Percentiles rank a stretch among this genome's conserved stretches.
These are phyloP conservation scores for Ajuga reptans DNA, from an alignment of 305 asterid genomes.

Conservation along the genomic window DNA sequence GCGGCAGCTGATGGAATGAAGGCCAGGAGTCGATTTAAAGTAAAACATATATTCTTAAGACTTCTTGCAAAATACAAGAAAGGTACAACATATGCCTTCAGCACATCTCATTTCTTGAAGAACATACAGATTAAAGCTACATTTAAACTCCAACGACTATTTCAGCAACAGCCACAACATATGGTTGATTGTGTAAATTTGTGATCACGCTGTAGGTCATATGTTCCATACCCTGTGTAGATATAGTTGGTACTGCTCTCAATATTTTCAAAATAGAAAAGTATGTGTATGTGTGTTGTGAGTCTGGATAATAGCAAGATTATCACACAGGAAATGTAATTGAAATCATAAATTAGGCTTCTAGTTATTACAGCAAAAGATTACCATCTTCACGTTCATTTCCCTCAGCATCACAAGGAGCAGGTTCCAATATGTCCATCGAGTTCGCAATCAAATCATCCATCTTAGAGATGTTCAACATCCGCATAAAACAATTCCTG, in stretches of 20 bases:
- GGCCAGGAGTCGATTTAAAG: background rate
- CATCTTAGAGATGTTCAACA: conserved; percentile 68
- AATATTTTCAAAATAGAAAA: background rate
- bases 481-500: conserved; percentile 84
- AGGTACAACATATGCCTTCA: background rate
- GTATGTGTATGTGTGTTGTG: background rate
- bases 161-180: background rate
- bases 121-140: background rate
- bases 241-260: background rate
- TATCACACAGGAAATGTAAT: background rate
- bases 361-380: background rate
- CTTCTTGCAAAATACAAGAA: background rate
- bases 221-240: background rate
- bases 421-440: conserved; percentile 88
- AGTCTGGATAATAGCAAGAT: background rate
- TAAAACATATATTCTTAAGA: background rate
- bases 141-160: background rate
- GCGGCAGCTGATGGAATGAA: background rate
- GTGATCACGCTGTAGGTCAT: background rate
- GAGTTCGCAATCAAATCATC: conserved; percentile 82
- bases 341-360: background rate
- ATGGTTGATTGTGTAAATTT: background rate
- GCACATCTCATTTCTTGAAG: background rate
- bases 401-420: conserved; percentile 58
- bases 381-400: conserved; percentile 84